Evolutionary conservation across 176 grass and related monocot genomes (phyloP).

Genomic region (Eremochloa ophiuroides): DNA sequence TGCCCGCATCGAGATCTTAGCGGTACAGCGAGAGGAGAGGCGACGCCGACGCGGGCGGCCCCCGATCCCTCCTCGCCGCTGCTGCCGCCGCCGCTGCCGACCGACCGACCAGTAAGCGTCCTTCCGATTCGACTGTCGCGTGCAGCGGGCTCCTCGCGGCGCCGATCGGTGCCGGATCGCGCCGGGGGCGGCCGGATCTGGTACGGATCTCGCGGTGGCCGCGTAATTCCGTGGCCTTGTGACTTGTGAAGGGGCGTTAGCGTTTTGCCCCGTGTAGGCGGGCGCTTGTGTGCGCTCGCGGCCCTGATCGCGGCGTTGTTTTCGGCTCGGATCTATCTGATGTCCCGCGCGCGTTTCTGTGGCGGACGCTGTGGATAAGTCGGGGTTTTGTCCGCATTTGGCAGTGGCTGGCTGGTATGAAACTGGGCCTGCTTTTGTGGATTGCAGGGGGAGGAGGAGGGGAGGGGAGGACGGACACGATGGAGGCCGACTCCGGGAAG

Average conservation of each 20-base stretch:
- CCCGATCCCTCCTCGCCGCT: slow-evolving; percentile 32
- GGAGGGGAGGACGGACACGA: slow-evolving; percentile 49
- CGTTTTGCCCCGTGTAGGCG: slow-evolving; percentile 20
- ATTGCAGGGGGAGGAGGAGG: slow-evolving; percentile 74
- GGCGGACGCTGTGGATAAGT: slow-evolving; percentile 50
- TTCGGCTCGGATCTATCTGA: slow-evolving; percentile 49
- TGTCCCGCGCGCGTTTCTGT: slow-evolving; percentile 31
- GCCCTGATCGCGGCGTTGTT: slow-evolving; percentile 40
- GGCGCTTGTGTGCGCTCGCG: neutral
- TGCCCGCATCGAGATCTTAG: slow-evolving; percentile 57
- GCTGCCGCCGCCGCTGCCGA: neutral
- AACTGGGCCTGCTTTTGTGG: slow-evolving; percentile 30
- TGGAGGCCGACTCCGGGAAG: slow-evolving; percentile 91
- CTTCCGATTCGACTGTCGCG: neutral
- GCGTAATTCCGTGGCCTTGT: slow-evolving; percentile 27
- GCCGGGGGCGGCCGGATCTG: slow-evolving; percentile 45
- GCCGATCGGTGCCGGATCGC: slow-evolving; percentile 36
- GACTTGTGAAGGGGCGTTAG: slow-evolving; percentile 1
- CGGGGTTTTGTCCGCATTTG: slow-evolving; percentile 46
- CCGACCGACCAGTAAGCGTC: slow-evolving; percentile 42
- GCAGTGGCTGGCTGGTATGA: slow-evolving; percentile 41
- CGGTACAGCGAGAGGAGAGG: slow-evolving; percentile 33
- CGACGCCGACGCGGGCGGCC: slow-evolving; percentile 13
- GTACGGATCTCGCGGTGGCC: slow-evolving; percentile 35
- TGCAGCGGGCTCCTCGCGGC: neutral